Base-by-base conservation (phyloP, 164 flowering plant species). In the Vitis amurensis region DNA sequence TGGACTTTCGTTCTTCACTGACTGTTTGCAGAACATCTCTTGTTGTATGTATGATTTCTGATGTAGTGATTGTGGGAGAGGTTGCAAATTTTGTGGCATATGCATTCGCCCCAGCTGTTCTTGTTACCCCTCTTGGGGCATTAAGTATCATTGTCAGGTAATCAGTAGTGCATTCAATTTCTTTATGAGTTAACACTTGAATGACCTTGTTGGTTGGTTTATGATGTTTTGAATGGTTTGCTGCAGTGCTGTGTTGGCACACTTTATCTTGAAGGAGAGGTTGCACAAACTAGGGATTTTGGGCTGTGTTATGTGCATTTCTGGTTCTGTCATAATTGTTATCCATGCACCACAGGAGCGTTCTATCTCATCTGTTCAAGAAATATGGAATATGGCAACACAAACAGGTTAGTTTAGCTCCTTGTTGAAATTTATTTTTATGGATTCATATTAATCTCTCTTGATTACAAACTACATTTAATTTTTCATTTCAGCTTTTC, bases 101-200 rank as follows among this genome's bases (percentile, higher is more conserved):
- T 81, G 93, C 93, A 62, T 92, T 88, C 83, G 94, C 98, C 47
- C 98, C 98, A 9, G 95, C 97, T 14, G 88, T 92, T 69, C 91
- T 92, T 66, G 97, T 90, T 61, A 87, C 97, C n/a, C 97, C 97
- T 68, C 90, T 92, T 13, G 98, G 98, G 23, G 93, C 92, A 49
- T 76, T 92, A 62, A 92, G 97, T 67, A 92, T 92, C 3, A 89
- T 90, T 68, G 87, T 92, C 65, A 90, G 97, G 97, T 91, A 74
- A 13, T 57, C 11, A 15, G 11, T 37, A 9, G 9, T 29, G 17
- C 51, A 51, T 53, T 63, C 23, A 23, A n/a, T 0, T 10, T 66
- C 14, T 29, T 61, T 29, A 9, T 12, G 14, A 31, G 63, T 55
- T 52, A 2, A 27, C 16, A 23, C 16, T 50, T 30, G 44, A 3